Evolutionary conservation across 345 rosid genomes (phyloP).

Genomic region (Corymbia maculata): DNA sequence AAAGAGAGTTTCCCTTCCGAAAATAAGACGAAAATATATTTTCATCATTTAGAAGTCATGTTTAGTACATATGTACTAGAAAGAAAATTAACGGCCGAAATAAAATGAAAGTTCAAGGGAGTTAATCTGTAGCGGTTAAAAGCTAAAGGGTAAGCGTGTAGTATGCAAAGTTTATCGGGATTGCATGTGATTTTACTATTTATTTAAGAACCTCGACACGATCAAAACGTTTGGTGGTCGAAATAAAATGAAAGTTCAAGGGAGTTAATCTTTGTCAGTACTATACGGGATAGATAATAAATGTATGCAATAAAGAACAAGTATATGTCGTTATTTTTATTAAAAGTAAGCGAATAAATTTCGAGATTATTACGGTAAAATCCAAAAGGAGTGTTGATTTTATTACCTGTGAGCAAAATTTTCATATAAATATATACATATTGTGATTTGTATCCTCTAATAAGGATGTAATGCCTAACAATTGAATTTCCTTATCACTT

Average conservation of each 20-base stretch:
- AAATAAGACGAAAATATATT: background rate
- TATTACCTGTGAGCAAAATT: background rate
- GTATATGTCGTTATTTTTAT: background rate
- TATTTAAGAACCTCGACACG: background rate
- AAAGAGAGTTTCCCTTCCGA: background rate
- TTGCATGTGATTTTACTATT: background rate
- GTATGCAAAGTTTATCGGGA: background rate
- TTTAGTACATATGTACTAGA: background rate
- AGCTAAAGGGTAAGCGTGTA: background rate
- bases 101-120: background rate
- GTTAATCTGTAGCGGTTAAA: background rate
- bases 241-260: too few species aligned
- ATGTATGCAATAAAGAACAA: background rate
- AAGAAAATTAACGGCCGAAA: too few species aligned
- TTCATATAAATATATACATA: background rate
- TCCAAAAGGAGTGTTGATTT: background rate
- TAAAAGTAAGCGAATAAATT: background rate
- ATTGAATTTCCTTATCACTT: background rate
- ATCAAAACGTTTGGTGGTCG: too few species aligned
- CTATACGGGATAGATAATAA: background rate
- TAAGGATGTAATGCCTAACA: background rate
- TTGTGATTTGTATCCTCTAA: background rate
- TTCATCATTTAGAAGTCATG: background rate
- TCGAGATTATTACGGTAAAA: background rate
- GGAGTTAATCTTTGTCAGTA: too few species aligned